A percentile compares a stretch with the other conserved stretches of the same genome.
phyloP scores from a whole-genome alignment of 2,329 filamentous ascomycete species.

The Aspergillus persii region DNA sequence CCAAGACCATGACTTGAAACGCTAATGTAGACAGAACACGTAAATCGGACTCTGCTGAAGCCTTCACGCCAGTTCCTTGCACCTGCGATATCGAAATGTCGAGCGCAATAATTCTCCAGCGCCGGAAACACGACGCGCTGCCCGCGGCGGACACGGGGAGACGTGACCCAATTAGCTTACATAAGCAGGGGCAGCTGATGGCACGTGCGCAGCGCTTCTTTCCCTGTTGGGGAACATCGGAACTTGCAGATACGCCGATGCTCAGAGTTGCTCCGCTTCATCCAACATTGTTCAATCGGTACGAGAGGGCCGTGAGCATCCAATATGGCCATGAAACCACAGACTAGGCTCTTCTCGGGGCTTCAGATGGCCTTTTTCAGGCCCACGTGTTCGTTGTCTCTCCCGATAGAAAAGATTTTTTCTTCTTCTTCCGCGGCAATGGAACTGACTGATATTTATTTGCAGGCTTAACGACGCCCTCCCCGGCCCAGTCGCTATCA shows the following conservation, averaged over 20 bases:
- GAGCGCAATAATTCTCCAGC: conserved; percentile 1
- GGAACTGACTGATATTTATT: conserved; percentile 19
- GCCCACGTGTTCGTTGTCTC: conserved; percentile 30
- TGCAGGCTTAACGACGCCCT: conserved; percentile 28
- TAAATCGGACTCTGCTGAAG: background rate
- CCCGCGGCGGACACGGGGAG: conserved; percentile 8
- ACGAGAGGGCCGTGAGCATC: conserved; percentile 7
- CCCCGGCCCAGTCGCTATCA: conserved; percentile 39
- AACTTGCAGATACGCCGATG: conserved; percentile 21
- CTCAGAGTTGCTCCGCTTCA: conserved; percentile 17
- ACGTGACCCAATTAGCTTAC: conserved; percentile 26
- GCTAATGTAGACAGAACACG: background rate
- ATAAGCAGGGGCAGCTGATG: conserved; percentile 20
- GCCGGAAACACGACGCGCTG: conserved; percentile 29
- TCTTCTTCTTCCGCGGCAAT: background rate
- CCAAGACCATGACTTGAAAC: conserved; percentile 2
- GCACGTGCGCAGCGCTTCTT: conserved; percentile 26
- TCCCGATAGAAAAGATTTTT: conserved; percentile 9
- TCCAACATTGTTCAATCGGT: conserved; percentile 6
- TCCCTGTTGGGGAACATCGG: conserved; percentile 20
- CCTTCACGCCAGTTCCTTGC: background rate
- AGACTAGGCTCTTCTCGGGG: conserved; percentile 36
- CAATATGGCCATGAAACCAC: conserved; percentile 32
- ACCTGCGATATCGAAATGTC: background rate
- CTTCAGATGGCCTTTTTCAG: conserved; percentile 34